Conservation (phyloP, 306 rosid species). For the Nissolia schottii region DNA sequence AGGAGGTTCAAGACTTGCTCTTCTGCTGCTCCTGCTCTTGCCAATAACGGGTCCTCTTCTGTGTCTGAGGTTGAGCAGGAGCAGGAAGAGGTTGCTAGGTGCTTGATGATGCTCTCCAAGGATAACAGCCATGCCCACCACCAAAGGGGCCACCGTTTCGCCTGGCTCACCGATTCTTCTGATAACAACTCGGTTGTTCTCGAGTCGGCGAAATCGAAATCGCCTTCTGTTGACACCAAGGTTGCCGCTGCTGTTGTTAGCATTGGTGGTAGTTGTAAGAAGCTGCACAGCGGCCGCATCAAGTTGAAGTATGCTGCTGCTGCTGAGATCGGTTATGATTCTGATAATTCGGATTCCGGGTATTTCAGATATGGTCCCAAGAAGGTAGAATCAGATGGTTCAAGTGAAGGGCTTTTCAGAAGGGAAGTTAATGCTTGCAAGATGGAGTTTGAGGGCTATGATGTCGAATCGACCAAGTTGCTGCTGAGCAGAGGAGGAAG, state of each 20-base stretch:
- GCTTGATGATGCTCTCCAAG: conserved; percentile 74
- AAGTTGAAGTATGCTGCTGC: conserved; percentile 38
- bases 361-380: conserved; percentile 46
- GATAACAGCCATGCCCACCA: conserved; percentile 40
- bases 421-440: conserved; percentile 37
- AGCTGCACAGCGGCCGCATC: conserved; percentile 25
- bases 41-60: conserved; percentile 35
- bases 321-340: conserved; percentile 31
- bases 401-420: conserved; percentile 39
- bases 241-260: background rate
- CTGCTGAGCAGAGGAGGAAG: conserved; percentile 12
- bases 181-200: conserved; percentile 60
- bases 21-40: background rate
- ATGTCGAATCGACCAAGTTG: conserved; percentile 27
- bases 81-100: conserved; percentile 63
- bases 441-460: conserved; percentile 34
- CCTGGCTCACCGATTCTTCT: conserved; percentile 59
- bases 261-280: conserved; percentile 27
- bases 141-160: conserved; percentile 39
- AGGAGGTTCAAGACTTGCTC: conserved; percentile 38
- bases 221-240: conserved; percentile 39
- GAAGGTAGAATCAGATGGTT: conserved; percentile 48
- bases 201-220: conserved; percentile 38
- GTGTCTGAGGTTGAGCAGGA: conserved; percentile 56
- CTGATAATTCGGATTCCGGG: conserved; percentile 69